These are phyloP conservation scores for Globisporangium iwayamae DNA, from an alignment of 352 stramenopile genomes.

Conservation along the genomic window DNA sequence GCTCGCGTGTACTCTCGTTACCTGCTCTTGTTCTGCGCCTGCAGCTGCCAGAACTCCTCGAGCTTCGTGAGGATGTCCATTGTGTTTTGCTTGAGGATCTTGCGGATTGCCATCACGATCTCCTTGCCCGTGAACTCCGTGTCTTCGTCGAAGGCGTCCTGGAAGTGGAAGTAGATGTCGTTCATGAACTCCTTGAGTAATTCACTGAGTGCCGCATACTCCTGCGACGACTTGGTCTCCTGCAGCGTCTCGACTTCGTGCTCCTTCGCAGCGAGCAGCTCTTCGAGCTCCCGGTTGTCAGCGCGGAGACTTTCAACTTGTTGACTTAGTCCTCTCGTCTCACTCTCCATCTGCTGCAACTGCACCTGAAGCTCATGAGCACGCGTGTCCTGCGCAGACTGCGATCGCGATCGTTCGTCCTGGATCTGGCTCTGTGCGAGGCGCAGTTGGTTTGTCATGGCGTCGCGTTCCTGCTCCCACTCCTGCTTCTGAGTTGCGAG, in stretches of 20 bases:
- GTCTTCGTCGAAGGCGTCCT: constrained; percentile 82
- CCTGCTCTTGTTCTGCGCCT: constrained; percentile 25
- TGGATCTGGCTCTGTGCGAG: constrained; percentile 52
- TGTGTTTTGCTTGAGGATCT: constrained; percentile 84
- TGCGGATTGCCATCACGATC: constrained; percentile 76
- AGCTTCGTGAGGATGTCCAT: constrained; percentile 72
- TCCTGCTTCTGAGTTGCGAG: constrained; percentile 39
- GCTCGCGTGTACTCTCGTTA: not conserved
- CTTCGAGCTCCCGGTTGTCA: constrained; percentile 45
- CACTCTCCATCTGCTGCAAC: constrained; percentile 42
- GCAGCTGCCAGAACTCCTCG: constrained; percentile 67
- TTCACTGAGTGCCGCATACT: constrained; percentile 57
- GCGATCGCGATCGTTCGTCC: constrained; percentile 49
- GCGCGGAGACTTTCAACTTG: constrained; percentile 42
- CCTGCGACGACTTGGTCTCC: constrained; percentile 42
- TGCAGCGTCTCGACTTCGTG: constrained; percentile 46
- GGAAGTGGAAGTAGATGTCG: constrained; percentile 86
- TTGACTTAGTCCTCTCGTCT: constrained; percentile 34
- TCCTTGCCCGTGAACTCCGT: constrained; percentile 81
- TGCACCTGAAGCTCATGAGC: constrained; percentile 46
- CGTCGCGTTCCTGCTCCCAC: constrained; percentile 49
- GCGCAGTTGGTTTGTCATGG: constrained; percentile 42
- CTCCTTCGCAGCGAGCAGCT: constrained; percentile 44
- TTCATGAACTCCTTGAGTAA: constrained; percentile 86
- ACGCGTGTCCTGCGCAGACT: constrained; percentile 41